Percentiles rank a stretch among this genome's conserved stretches.
Conservation (phyloP, 192 early-diverging fungal genomes). For the Coemansia sp. region DNA sequence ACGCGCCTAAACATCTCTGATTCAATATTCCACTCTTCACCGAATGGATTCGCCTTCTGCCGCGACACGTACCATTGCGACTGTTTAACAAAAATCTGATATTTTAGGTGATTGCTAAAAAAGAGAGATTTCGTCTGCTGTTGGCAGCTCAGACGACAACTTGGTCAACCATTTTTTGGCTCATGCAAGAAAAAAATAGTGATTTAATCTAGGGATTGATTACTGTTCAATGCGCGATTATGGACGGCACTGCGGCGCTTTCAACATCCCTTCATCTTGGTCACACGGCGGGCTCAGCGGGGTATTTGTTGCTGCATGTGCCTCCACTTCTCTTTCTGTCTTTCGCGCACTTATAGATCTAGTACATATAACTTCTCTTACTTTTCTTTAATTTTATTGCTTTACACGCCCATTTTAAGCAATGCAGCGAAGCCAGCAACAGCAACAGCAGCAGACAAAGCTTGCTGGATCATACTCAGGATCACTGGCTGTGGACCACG, state of each 20-base stretch:
- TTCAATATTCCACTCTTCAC: background rate
- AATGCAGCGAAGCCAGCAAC: slow-evolving; percentile 19
- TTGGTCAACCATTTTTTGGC: no score
- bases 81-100: slow-evolving; percentile 2
- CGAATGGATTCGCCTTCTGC: background rate
- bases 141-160: no score
- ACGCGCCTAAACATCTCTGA: no score
- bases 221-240: no score
- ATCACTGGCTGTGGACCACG: slow-evolving; percentile 68
- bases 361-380: background rate
- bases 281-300: no score
- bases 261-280: no score
- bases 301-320: background rate
- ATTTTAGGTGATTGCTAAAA: slow-evolving; percentile 1
- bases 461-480: slow-evolving; percentile 42
- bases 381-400: background rate
- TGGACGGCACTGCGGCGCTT: no score
- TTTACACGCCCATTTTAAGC: background rate
- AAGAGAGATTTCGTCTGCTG: background rate
- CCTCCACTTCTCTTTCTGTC: background rate
- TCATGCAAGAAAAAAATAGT: background rate
- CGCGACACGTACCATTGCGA: slow-evolving; percentile 4
- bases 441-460: slow-evolving; percentile 14
- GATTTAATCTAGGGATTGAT: no score
- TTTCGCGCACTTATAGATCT: background rate